Percentiles rank a stretch among this genome's conserved stretches.
Evolutionary conservation across 306 rosid species (phyloP).

Genomic region (Casuarina equisetifolia): DNA sequence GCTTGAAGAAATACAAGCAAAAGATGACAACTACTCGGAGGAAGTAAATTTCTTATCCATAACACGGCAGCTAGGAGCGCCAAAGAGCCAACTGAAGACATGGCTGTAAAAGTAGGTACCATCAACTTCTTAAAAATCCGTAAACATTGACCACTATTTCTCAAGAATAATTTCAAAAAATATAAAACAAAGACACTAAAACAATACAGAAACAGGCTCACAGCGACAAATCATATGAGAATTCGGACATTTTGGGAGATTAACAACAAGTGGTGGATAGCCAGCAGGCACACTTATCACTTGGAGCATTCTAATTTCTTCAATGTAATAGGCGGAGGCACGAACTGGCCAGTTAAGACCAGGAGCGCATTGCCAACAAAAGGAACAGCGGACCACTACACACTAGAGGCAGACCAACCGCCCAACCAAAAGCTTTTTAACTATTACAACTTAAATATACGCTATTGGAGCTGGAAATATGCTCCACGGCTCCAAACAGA

Average conservation of each 20-base stretch:
- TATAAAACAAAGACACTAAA: background rate
- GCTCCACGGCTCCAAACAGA: background rate
- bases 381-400: too few species aligned
- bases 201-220: background rate
- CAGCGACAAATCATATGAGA: background rate
- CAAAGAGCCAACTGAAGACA: constrained; percentile 55
- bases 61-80: constrained; percentile 45
- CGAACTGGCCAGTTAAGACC: too few species aligned
- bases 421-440: too few species aligned
- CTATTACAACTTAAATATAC: too few species aligned
- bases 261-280: background rate
- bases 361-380: too few species aligned
- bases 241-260: too few species aligned
- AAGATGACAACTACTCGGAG: constrained; percentile 54
- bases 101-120: constrained; percentile 77
- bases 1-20: constrained; percentile 62
- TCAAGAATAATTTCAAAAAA: background rate
- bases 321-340: too few species aligned
- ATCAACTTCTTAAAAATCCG: constrained; percentile 34
- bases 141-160: background rate
- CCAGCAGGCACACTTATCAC: too few species aligned
- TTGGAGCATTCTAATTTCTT: too few species aligned
- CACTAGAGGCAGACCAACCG: too few species aligned
- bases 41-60: constrained; percentile 37
- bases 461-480: too few species aligned